These are phyloP conservation scores for Neonothopanus nambi DNA, from an alignment of 1,284 basidiomycete genomes.

Conservation along the genomic window DNA sequence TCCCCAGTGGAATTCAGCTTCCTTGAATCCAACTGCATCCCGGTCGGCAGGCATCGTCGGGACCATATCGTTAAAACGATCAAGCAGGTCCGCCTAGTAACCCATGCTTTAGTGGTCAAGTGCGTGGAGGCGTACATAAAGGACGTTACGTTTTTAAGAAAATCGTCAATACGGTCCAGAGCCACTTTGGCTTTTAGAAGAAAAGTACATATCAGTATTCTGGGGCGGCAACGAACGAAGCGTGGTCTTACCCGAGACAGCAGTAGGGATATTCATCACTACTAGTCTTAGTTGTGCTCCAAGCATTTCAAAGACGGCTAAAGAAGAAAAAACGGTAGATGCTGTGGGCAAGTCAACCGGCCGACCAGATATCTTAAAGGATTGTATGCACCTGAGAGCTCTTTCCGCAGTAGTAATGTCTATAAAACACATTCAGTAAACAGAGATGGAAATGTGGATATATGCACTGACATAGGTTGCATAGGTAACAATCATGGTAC, in stretches of 20 bases:
- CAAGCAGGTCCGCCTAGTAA: constrained; percentile 47
- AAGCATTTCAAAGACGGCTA: constrained; percentile 45
- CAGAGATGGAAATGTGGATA: constrained; percentile 17
- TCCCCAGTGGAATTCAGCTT: constrained; percentile 46
- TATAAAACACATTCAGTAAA: constrained; percentile 9
- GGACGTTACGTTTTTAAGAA: constrained; percentile 35
- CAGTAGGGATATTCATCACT: background rate
- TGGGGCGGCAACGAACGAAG: constrained; percentile 24
- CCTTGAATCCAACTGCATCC: constrained; percentile 36
- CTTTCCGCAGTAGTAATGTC: constrained; percentile 33
- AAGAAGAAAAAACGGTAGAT: constrained; percentile 38
- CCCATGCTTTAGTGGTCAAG: background rate
- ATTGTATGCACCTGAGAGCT: constrained; percentile 23
- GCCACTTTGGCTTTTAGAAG: constrained; percentile 41
- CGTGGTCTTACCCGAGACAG: constrained; percentile 25
- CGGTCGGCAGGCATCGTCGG: constrained; percentile 22
- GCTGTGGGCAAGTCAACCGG: constrained; percentile 18
- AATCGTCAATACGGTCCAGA: constrained; percentile 46
- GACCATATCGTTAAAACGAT: constrained; percentile 38
- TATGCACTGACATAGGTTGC: constrained; percentile 45
- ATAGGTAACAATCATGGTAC: constrained; percentile 71
- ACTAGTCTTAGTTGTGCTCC: constrained; percentile 21
- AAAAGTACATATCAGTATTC: constrained; percentile 4
- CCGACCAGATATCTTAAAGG: background rate
- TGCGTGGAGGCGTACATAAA: background rate